Percentiles rank a stretch among this genome's conserved stretches.
phyloP scores from a whole-genome alignment of 306 rosid species.

The Inga laurina region DNA sequence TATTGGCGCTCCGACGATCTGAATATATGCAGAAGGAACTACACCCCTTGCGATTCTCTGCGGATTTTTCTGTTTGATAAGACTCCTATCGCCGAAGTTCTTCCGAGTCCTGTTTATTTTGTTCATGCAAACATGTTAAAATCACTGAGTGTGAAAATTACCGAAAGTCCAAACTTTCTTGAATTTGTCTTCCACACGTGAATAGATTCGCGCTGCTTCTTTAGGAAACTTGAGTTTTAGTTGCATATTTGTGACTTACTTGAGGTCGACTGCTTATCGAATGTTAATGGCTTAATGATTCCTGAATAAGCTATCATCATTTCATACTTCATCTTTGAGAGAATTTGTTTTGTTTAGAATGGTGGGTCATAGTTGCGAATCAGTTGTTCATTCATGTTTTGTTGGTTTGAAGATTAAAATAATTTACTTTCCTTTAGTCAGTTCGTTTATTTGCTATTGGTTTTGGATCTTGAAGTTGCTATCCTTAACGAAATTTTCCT shows the following conservation, averaged over 20 bases:
- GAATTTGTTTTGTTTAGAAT: conserved; percentile 13
- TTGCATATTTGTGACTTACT: not conserved
- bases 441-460: conserved; percentile 3
- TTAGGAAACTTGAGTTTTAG: not conserved
- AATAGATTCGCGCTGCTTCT: not conserved
- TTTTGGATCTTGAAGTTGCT: conserved; percentile 7
- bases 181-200: not conserved
- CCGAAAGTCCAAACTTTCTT: not conserved
- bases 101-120: not conserved
- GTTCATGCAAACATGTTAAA: not conserved
- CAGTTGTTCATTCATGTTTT: not conserved
- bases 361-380: not conserved
- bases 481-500: conserved; percentile 29
- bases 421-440: not conserved
- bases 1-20: not conserved
- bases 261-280: not conserved
- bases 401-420: conserved; percentile 23
- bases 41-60: not conserved
- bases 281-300: not conserved
- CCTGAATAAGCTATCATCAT: not conserved
- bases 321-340: not conserved
- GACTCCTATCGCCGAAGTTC: not conserved
- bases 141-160: not conserved
- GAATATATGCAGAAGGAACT: not conserved
- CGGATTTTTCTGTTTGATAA: too few relatives aligned